These are phyloP conservation scores for Bathelium albidoporum DNA, from an alignment of 495 filamentous ascomycete genomes.

Conservation along the genomic window DNA sequence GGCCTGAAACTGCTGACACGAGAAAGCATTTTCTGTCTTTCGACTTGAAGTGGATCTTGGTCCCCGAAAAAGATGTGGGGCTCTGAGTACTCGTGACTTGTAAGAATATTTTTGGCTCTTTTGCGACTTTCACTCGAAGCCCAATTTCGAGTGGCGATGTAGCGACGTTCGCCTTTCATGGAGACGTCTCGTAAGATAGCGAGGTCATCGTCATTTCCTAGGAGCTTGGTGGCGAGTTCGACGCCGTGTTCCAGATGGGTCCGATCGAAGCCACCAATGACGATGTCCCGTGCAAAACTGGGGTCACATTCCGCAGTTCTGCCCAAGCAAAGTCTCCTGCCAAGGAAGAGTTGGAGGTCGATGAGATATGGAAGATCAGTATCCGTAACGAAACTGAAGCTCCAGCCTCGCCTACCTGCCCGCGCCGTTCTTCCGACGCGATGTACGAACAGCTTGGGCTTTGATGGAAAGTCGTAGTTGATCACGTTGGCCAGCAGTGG, in stretches of 20 bases:
- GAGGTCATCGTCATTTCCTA: conserved; percentile 68
- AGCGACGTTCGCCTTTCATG: conserved; percentile 83
- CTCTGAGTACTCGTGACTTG: conserved; percentile 55
- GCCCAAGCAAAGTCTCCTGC: conserved; percentile 65
- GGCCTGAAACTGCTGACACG: conserved; percentile 79
- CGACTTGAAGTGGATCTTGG: conserved; percentile 42
- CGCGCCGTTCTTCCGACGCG: conserved; percentile 90
- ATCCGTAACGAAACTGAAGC: conserved; percentile 79
- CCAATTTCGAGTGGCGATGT: conserved; percentile 76
- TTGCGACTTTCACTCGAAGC: conserved; percentile 83
- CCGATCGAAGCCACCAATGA: conserved; percentile 61
- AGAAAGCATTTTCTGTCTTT: conserved; percentile 73
- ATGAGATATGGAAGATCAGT: conserved; percentile 82
- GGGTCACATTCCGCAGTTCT: conserved; percentile 39
- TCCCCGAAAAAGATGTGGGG: conserved; percentile 70
- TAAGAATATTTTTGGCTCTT: conserved; percentile 62
- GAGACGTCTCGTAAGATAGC: conserved; percentile 57
- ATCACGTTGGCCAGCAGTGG: conserved; percentile 93
- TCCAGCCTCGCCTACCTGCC: conserved; percentile 86
- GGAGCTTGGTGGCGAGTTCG: conserved; percentile 68
- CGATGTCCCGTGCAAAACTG: conserved; percentile 70
- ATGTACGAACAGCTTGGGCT: conserved; percentile 94
- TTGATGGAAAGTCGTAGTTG: conserved; percentile 96
- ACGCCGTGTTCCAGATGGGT: conserved; percentile 59
- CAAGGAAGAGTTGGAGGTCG: conserved; percentile 90